These are phyloP conservation scores for Ensete ventricosum DNA, from an alignment of 176 grass and related monocot species.

Conservation along the genomic window DNA sequence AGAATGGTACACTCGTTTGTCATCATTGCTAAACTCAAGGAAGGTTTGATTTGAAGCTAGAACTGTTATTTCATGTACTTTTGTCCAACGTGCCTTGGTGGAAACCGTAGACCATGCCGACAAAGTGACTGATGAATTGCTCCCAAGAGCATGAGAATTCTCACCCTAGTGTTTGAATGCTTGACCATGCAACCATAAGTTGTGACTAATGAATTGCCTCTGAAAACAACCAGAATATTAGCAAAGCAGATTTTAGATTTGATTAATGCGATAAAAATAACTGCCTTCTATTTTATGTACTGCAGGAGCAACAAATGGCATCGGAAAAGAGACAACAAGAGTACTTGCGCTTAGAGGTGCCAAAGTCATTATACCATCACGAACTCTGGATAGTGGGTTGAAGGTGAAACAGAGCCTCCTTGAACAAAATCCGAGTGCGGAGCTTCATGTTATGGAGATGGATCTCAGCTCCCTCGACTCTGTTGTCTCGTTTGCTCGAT, in stretches of 20 bases:
- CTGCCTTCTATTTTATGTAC: background rate
- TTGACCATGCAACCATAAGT: background rate
- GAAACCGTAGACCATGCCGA: no score
- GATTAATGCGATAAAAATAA: background rate
- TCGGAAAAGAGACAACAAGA: slow-evolving; percentile 76
- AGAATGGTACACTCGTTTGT: no score
- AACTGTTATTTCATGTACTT: no score
- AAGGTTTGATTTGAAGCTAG: no score
- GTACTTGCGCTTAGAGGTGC: slow-evolving; percentile 70
- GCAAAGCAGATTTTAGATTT: background rate
- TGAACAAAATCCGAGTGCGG: slow-evolving; percentile 36
- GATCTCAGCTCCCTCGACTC: slow-evolving; percentile 68
- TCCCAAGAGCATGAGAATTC: background rate
- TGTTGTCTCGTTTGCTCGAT: slow-evolving; percentile 33
- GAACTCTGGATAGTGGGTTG: slow-evolving; percentile 50
- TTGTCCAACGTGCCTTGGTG: no score
- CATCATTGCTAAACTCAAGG: no score
- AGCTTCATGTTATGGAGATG: slow-evolving; percentile 78
- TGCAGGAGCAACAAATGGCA: slow-evolving; percentile 71
- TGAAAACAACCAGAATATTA: no score
- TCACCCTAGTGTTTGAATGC: background rate
- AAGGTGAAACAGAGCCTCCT: slow-evolving; percentile 63
- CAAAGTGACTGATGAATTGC: background rate
- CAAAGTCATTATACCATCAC: slow-evolving; percentile 62
- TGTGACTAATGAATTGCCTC: background rate